Evolutionary conservation across 495 filamentous ascomycete species (phyloP).

Genomic region (Lichina pygmaea): DNA sequence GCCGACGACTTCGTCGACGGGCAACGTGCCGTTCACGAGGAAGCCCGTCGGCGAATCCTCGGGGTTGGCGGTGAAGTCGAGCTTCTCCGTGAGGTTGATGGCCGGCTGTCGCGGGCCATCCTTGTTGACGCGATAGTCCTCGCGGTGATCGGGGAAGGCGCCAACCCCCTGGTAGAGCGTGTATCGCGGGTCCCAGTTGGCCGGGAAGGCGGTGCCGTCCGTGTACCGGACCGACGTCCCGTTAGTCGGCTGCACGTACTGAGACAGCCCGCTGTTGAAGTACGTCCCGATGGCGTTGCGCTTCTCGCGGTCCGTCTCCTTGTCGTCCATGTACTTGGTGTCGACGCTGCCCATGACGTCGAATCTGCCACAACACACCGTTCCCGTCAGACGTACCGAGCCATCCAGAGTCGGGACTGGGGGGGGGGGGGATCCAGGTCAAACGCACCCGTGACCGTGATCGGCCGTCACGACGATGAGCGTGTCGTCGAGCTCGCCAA

Average conservation of each 20-base stretch:
- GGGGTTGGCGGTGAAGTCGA: conserved; percentile 29
- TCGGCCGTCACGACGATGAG: conserved; percentile 47
- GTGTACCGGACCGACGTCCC: conserved; percentile 20
- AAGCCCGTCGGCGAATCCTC: conserved; percentile 35
- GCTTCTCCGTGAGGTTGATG: conserved; percentile 12
- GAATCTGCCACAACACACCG: background rate
- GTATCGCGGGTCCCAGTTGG: conserved; percentile 54
- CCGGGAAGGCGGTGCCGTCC: conserved; percentile 39
- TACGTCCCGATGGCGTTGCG: conserved; percentile 41
- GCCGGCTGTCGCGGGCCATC: conserved; percentile 30
- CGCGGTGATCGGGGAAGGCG: conserved; percentile 37
- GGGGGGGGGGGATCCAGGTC: conserved; percentile 28
- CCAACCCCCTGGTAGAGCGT: conserved; percentile 35
- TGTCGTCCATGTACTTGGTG: conserved; percentile 30
- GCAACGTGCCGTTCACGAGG: conserved; percentile 40
- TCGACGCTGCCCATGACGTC: conserved; percentile 20
- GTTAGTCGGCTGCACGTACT: conserved; percentile 24
- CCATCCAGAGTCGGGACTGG: conserved; percentile 7
- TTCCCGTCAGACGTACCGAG: too few relatives aligned
- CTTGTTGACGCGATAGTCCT: conserved; percentile 35
- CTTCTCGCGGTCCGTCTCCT: conserved; percentile 32
- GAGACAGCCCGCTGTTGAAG: conserved; percentile 33
- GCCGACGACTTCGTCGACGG: conserved; percentile 24
- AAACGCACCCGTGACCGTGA: conserved; percentile 42
- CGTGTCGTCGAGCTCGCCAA: conserved; percentile 33